These are phyloP conservation scores for Xylariaceae sp. DNA, from an alignment of 2,329 filamentous ascomycete genomes.

Conservation along the genomic window DNA sequence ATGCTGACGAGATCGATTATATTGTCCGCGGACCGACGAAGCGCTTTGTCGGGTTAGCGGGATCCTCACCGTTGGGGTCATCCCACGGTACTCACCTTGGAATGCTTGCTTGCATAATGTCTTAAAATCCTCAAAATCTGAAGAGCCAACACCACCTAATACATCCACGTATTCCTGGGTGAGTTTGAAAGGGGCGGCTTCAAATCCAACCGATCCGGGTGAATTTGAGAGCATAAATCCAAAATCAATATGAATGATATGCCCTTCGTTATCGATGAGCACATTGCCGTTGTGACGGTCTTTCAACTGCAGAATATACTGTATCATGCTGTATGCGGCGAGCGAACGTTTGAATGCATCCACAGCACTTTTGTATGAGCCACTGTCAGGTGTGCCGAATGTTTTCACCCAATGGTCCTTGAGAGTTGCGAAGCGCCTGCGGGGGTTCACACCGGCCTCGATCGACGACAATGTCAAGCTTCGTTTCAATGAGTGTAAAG, in stretches of 20 bases:
- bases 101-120: constrained; percentile 77
- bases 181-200: constrained; percentile 82
- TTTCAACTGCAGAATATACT: constrained; percentile 78
- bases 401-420: constrained; percentile 78
- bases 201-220: constrained; percentile 77
- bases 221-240: constrained; percentile 88
- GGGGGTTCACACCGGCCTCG: constrained; percentile 67
- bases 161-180: constrained; percentile 85
- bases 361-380: constrained; percentile 66
- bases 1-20: constrained; percentile 78
- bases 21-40: constrained; percentile 73
- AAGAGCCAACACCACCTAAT: constrained; percentile 66
- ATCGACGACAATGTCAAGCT: constrained; percentile 73
- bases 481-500: constrained; percentile 79
- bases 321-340: constrained; percentile 80
- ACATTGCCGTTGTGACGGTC: constrained; percentile 85
- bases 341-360: constrained; percentile 78
- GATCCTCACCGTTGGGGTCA: not conserved
- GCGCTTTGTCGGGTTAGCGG: constrained; percentile 44
- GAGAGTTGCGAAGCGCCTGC: constrained; percentile 72
- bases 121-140: constrained; percentile 72
- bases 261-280: constrained; percentile 77
- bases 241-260: constrained; percentile 86
- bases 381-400: constrained; percentile 66
- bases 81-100: constrained; percentile 52